Evolutionary conservation across 2,329 filamentous ascomycete genomes (phyloP).

Genomic region (Cryphonectria parasitica): DNA sequence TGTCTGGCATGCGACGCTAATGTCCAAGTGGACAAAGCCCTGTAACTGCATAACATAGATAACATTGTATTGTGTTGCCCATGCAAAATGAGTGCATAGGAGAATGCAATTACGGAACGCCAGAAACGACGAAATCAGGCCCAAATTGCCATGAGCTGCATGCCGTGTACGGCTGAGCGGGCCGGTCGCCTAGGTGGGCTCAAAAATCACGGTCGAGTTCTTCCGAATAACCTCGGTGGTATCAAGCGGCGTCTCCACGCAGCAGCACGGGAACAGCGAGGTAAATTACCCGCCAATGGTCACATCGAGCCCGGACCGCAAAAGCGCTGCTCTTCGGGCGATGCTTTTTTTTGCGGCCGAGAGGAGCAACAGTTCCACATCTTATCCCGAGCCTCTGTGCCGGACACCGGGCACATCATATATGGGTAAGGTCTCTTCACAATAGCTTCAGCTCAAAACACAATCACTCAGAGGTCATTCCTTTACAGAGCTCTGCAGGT

Average conservation of each 20-base stretch:
- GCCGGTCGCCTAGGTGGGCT: conserved; percentile 14
- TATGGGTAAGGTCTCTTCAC: conserved; percentile 1
- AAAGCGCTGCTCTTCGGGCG: neutral
- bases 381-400: neutral
- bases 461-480: neutral
- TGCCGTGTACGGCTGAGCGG: neutral
- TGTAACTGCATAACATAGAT: neutral
- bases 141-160: no score
- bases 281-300: conserved; percentile 24
- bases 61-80: no score
- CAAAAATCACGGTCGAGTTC: conserved; percentile 20
- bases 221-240: conserved; percentile 19
- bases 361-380: conserved; percentile 12
- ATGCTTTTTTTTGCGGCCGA: neutral
- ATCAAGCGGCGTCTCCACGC: conserved; percentile 9
- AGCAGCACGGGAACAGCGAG: conserved; percentile 1
- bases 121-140: neutral
- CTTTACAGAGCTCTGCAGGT: neutral
- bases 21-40: neutral
- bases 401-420: neutral
- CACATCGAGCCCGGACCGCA: conserved; percentile 2
- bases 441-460: neutral
- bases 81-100: neutral
- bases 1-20: neutral
- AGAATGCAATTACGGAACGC: neutral